Base-by-base conservation (phyloP, 164 flowering plant genomes). In the Litsea cubeba region DNA sequence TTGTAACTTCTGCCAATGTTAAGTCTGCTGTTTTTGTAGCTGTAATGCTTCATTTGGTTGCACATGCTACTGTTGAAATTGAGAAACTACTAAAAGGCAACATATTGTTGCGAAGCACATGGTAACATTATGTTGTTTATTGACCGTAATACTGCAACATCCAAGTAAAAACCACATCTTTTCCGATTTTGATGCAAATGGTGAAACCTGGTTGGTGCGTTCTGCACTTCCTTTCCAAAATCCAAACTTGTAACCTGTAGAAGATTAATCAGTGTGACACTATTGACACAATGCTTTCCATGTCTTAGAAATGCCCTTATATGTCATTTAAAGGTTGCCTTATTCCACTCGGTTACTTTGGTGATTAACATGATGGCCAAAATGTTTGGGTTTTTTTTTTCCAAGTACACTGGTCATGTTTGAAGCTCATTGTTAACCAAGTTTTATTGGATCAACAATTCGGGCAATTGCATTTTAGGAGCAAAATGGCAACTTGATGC, bases 51-150 rank as follows among this genome's bases (percentile, higher is more conserved):
- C 69, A 66, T 66, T 63, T 66, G 11, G 15, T 66, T 66, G 69
- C 20, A 12, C n/a, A 66, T 68, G 54, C 71, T 40, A 68, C 26
- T 35, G 71, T 68, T 68, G 50, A n/a, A n/a, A n/a, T 18, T 68
- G 71, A 68, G 50, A 66, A 32, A 35, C 49, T 66, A 17, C 35
- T 66, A 32, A 15, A 66, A 66, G 32, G n/a, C 69, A 66, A 25
- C 18, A 12, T 66, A 25, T 63, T 30, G 32, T 30, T 66, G 35
- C 28, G 8, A 66, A 30, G 32, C 69, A 66, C 28, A n/a, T 7
- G 8, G n/a, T 17, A 18, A 35, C 28, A 25, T 7, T 66, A 30
- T 30, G 69, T 66, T 25, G 17, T 66, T 66, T 66, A 18, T 66
- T 66, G n/a, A 28, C 46, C 30, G 20, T 12, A 28, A 17, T 66